A percentile compares a stretch with the other conserved stretches of the same genome.
phyloP scores from a whole-genome alignment of 208 protist species.

The Phytomonas sp. region DNA sequence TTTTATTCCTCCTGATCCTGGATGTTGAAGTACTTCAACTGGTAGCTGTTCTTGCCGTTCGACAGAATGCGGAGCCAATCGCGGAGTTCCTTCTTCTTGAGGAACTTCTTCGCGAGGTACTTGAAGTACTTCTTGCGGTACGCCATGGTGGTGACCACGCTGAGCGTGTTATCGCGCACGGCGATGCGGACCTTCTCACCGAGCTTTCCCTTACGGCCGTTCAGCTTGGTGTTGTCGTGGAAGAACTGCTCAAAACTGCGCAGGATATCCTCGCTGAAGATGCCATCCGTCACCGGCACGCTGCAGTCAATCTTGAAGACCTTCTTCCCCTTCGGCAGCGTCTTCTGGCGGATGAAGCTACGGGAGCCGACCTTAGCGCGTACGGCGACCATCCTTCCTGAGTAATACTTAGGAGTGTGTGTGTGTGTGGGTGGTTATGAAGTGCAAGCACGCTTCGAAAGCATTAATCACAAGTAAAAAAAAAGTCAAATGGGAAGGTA shows the following conservation, averaged over 20 bases:
- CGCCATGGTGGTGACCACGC: slow-evolving; percentile 80
- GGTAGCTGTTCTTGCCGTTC: slow-evolving; percentile 92
- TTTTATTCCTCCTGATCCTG: slow-evolving; percentile 87
- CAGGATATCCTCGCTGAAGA: slow-evolving; percentile 83
- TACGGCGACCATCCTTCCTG: slow-evolving; percentile 85
- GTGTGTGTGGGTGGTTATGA: slow-evolving; percentile 3
- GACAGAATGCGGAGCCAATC: slow-evolving; percentile 97
- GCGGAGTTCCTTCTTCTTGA: slow-evolving; percentile 97
- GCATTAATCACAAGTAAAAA: slow-evolving; percentile 5
- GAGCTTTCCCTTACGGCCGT: slow-evolving; percentile 96
- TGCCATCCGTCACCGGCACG: slow-evolving; percentile 33
- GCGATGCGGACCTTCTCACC: slow-evolving; percentile 86
- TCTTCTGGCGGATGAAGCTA: slow-evolving; percentile 53
- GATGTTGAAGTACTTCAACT: slow-evolving; percentile 98
- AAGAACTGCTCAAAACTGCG: slow-evolving; percentile 95
- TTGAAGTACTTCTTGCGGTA: slow-evolving; percentile 99
- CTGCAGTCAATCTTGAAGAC: slow-evolving; percentile 62
- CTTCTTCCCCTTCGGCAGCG: slow-evolving; percentile 86
- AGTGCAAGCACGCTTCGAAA: slow-evolving; percentile 3
- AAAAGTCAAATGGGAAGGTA: slow-evolving; percentile 7
- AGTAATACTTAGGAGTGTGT: background rate
- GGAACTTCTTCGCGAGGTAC: slow-evolving; percentile 99
- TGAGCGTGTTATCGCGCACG: slow-evolving; percentile 90
- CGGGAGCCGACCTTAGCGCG: slow-evolving; percentile 74
- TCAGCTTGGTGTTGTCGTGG: slow-evolving; percentile 96